Evolutionary conservation across 176 grass and related monocot genomes (phyloP).

Genomic region (Poa annua): DNA sequence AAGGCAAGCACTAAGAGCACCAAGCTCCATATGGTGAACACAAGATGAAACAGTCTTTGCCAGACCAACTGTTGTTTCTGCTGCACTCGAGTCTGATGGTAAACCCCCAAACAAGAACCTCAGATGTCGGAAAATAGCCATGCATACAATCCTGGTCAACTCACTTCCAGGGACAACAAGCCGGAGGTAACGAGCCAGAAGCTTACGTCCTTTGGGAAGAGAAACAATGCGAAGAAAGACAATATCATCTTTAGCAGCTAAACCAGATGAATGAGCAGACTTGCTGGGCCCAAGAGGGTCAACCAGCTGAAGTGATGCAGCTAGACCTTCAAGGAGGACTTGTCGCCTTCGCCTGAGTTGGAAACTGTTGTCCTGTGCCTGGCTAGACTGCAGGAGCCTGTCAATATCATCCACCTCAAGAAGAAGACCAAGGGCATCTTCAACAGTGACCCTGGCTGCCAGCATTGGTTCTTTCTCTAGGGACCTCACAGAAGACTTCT

Average conservation of each 20-base stretch:
- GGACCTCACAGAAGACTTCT: conserved; percentile 68
- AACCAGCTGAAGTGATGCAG: conserved; percentile 84
- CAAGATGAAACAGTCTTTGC: conserved; percentile 70
- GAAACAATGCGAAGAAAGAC: conserved; percentile 90
- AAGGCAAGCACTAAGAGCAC: conserved; percentile 90
- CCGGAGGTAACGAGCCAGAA: conserved; percentile 73
- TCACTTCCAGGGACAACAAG: conserved; percentile 88
- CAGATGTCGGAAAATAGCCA: conserved; percentile 96
- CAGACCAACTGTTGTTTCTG: conserved; percentile 78
- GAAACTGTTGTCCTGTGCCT: conserved; percentile 83
- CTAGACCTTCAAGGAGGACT: conserved; percentile 91
- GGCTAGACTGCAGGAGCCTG: conserved; percentile 71
- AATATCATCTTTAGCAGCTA: conserved; percentile 81
- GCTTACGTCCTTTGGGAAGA: conserved; percentile 87
- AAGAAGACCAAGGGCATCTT: conserved; percentile 84
- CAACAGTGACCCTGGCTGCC: conserved; percentile 86
- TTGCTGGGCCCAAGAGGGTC: conserved; percentile 79
- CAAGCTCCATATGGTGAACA: conserved; percentile 81
- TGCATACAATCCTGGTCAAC: conserved; percentile 81
- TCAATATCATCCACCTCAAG: conserved; percentile 98
- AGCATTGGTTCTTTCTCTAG: conserved; percentile 91
- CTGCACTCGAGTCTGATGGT: conserved; percentile 67
- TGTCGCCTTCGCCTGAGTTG: conserved; percentile 77
- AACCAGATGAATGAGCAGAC: conserved; percentile 70
- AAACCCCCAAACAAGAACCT: conserved; percentile 95